Percentiles rank a stretch among this genome's conserved stretches.
Conservation (phyloP, 2,329 filamentous ascomycete species). For the Colletotrichum sp. region DNA sequence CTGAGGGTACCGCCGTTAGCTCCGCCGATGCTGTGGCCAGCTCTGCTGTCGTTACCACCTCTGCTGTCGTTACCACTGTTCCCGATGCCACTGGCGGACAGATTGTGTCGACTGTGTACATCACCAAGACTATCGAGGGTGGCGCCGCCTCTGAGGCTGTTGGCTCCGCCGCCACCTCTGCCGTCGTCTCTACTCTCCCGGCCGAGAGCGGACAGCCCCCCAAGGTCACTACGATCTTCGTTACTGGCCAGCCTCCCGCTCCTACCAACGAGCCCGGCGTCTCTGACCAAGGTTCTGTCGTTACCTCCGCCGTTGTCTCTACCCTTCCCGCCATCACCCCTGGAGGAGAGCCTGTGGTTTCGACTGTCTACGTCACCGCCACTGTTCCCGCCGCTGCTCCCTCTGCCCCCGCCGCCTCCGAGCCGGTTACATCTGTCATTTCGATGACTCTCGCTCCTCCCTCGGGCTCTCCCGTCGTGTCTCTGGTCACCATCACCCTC, state of each 20-base stretch:
- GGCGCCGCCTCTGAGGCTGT: not conserved
- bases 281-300: not conserved
- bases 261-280: not conserved
- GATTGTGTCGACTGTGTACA: not conserved
- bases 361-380: not conserved
- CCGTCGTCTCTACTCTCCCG: not conserved
- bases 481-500: constrained; percentile 16
- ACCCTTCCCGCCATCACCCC: not conserved
- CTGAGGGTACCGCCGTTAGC: not conserved
- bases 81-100: not conserved
- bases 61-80: constrained; percentile 1
- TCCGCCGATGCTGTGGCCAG: not conserved
- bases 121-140: not conserved
- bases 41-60: not conserved
- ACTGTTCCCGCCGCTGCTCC: not conserved
- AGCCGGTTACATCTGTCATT: constrained; percentile 19
- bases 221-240: not conserved
- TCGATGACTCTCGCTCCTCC: constrained; percentile 15
- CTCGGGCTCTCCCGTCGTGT: constrained; percentile 2
- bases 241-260: not conserved
- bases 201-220: not conserved
- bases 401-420: not conserved
- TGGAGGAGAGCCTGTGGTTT: not conserved
- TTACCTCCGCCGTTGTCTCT: not conserved
- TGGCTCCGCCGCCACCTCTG: not conserved